phyloP scores from a whole-genome alignment of 306 rosid genomes.

The Fragaria vesca region DNA sequence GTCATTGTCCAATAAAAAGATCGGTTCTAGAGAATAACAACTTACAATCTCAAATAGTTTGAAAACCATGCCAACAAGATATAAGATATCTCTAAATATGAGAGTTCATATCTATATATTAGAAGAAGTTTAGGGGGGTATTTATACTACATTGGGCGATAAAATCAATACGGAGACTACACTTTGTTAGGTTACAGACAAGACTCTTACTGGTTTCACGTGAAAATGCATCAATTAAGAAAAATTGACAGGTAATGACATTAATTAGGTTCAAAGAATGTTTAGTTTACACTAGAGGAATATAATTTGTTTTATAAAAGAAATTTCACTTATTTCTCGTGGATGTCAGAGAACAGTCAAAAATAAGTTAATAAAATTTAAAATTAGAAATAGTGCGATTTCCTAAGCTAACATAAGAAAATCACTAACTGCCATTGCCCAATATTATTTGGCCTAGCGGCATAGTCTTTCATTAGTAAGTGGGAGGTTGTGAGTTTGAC shows the following conservation, averaged over 20 bases:
- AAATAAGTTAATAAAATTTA: too few relatives aligned
- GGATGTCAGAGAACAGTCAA: too few relatives aligned
- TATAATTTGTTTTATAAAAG: neutral
- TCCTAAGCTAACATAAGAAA: too few relatives aligned
- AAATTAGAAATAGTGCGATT: too few relatives aligned
- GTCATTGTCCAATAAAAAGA: neutral
- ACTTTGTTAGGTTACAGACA: neutral
- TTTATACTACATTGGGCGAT: neutral
- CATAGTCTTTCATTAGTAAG: too few relatives aligned
- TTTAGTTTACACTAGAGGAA: neutral
- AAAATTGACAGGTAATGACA: neutral
- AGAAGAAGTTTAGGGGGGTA: neutral
- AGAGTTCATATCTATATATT: neutral
- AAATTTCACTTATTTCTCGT: neutral
- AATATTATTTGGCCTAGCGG: too few relatives aligned
- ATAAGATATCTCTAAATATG: neutral
- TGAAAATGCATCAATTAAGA: neutral
- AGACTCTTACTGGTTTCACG: neutral
- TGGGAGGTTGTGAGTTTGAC: too few relatives aligned
- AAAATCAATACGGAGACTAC: neutral
- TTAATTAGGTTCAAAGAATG: neutral
- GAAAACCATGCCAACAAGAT: neutral
- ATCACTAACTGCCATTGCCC: too few relatives aligned
- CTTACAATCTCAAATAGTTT: neutral
- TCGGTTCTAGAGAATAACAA: neutral